A percentile compares a stretch with the other conserved stretches of the same genome.
phyloP scores from a whole-genome alignment of 768 basidiomycete species.

The Galerina sulciceps region DNA sequence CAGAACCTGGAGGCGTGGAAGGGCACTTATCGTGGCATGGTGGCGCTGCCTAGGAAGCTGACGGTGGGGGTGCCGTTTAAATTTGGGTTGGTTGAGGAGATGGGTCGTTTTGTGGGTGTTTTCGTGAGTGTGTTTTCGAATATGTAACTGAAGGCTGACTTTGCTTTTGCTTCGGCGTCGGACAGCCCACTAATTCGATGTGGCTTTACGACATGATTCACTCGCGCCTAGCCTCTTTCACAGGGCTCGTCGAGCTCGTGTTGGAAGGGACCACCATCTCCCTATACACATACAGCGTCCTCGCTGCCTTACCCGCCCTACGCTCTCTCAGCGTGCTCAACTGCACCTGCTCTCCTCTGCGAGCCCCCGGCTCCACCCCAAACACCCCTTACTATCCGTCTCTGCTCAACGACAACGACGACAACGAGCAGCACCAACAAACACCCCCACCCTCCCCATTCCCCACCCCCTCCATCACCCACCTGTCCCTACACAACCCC shows the following conservation, averaged over 20 bases:
- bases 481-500: constrained; percentile 17
- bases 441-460: constrained; percentile 4
- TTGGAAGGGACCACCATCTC: constrained; percentile 27
- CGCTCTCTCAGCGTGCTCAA: no score
- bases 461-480: constrained; percentile 19
- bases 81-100: constrained; percentile 3
- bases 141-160: not conserved
- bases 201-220: constrained; percentile 26
- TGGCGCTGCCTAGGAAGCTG: constrained; percentile 21
- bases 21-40: constrained; percentile 11
- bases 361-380: no score
- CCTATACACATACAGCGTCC: constrained; percentile 22
- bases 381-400: not conserved
- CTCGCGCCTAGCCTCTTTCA: constrained; percentile 24
- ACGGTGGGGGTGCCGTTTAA: constrained; percentile 28
- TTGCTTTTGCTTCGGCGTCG: not conserved
- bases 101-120: constrained; percentile 3
- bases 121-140: not conserved
- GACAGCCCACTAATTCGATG: constrained; percentile 16
- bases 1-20: constrained; percentile 29
- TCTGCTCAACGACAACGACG: not conserved
- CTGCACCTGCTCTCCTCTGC: no score
- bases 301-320: no score
- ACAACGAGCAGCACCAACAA: no score
- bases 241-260: constrained; percentile 25